Evolutionary conservation across 129 eudicot species (phyloP).

Genomic region (Helichrysum umbraculigerum): DNA sequence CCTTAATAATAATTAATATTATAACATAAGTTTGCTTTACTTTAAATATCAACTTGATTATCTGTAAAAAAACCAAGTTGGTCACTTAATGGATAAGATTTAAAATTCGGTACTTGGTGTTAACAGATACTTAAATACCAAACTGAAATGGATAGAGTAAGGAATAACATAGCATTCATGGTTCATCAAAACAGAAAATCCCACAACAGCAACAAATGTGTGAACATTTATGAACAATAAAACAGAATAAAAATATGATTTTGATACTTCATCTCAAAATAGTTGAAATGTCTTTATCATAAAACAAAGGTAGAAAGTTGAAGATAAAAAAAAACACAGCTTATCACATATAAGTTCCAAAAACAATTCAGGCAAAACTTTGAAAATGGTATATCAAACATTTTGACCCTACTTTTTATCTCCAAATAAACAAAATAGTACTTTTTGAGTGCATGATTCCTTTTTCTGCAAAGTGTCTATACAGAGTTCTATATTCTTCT

Average conservation of each 20-base stretch:
- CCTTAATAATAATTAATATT: neutral
- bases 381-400: neutral
- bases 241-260: neutral
- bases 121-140: neutral
- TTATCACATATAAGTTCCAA: neutral
- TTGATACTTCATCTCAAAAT: neutral
- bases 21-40: neutral
- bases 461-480: slow-evolving; percentile 2
- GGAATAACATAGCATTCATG: neutral
- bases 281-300: neutral
- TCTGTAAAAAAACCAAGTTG: neutral
- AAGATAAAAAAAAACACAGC: neutral
- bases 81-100: slow-evolving; percentile 18
- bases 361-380: neutral
- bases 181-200: neutral
- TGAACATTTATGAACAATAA: neutral
- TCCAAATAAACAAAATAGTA: slow-evolving; percentile 8
- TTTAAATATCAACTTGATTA: neutral
- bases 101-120: neutral
- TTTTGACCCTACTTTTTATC: neutral
- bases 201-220: neutral
- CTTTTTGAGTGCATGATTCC: slow-evolving; percentile 3
- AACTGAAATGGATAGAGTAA: neutral
- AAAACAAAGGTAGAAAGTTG: neutral
- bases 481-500: slow-evolving; percentile 1